Evolutionary conservation across 2,329 filamentous ascomycete genomes (phyloP).

Genomic region (Talaromyces sp.): DNA sequence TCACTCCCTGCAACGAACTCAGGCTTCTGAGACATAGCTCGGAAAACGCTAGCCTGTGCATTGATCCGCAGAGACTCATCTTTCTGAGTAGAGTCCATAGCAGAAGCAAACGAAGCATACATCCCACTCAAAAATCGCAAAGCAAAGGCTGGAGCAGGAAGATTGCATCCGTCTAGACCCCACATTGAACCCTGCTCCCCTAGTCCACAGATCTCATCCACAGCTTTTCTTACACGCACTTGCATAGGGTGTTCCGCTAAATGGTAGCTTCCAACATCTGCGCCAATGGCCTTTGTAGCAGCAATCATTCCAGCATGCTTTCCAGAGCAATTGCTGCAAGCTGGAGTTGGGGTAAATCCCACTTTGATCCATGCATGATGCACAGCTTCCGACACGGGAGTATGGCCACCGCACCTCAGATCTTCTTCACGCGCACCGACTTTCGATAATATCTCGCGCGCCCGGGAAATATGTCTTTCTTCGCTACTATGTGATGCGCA

Average conservation of each 20-base stretch:
- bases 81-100: neutral
- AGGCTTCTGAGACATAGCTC: slow-evolving; percentile 48
- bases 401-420: slow-evolving; percentile 50
- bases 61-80: slow-evolving; percentile 20
- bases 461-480: slow-evolving; percentile 43
- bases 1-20: slow-evolving; percentile 51
- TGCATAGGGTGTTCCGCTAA: slow-evolving; percentile 44
- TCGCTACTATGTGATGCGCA: slow-evolving; percentile 54
- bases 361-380: slow-evolving; percentile 45
- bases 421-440: slow-evolving; percentile 37
- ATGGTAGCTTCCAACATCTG: slow-evolving; percentile 39
- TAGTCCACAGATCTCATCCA: slow-evolving; percentile 42
- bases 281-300: slow-evolving; percentile 43
- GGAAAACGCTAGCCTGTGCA: slow-evolving; percentile 41
- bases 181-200: slow-evolving; percentile 37
- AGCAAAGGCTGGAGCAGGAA: slow-evolving; percentile 50
- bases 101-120: slow-evolving; percentile 44
- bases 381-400: slow-evolving; percentile 38
- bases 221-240: slow-evolving; percentile 37
- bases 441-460: slow-evolving; percentile 43
- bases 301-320: slow-evolving; percentile 55
- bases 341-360: slow-evolving; percentile 40
- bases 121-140: slow-evolving; percentile 40
- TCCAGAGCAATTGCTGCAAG: slow-evolving; percentile 54
- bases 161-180: slow-evolving; percentile 53